These are phyloP conservation scores for Pythium brassicae DNA, from an alignment of 352 stramenopile species.

Conservation along the genomic window DNA sequence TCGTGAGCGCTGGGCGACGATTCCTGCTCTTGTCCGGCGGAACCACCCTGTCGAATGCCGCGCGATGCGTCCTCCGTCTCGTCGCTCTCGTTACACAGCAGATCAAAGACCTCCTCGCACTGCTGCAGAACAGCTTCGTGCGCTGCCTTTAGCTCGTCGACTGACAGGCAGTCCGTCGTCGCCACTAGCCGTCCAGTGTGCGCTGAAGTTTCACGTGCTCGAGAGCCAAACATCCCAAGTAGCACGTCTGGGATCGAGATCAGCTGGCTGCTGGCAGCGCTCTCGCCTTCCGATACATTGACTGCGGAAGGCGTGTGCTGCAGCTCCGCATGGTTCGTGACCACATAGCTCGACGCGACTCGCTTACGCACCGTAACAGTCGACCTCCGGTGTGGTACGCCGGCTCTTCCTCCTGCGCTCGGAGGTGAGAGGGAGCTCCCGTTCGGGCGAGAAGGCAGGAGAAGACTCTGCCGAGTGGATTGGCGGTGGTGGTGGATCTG, in stretches of 20 bases:
- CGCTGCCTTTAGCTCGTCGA: slow-evolving; percentile 16
- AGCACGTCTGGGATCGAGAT: slow-evolving; percentile 49
- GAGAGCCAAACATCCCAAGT: slow-evolving; percentile 24
- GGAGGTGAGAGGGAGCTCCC: not conserved
- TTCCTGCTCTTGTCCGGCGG: not conserved
- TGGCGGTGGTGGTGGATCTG: slow-evolving; percentile 47
- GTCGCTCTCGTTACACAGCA: slow-evolving; percentile 43
- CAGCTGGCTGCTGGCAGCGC: not conserved
- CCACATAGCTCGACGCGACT: slow-evolving; percentile 11
- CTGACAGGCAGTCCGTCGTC: not conserved
- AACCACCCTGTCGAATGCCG: not conserved
- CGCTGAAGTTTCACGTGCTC: slow-evolving; percentile 13
- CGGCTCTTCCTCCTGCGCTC: not conserved
- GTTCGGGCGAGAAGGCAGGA: slow-evolving; percentile 2
- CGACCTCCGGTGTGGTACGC: slow-evolving; percentile 3
- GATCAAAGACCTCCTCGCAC: slow-evolving; percentile 59
- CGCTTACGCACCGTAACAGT: slow-evolving; percentile 5
- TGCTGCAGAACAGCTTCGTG: slow-evolving; percentile 29
- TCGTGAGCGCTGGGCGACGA: not conserved
- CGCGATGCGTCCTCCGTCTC: slow-evolving; percentile 7
- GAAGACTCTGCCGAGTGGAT: slow-evolving; percentile 20
- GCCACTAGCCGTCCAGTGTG: slow-evolving; percentile 6
- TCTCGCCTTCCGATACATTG: not conserved
- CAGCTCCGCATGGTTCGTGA: slow-evolving; percentile 1
- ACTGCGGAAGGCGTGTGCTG: not conserved